These are phyloP conservation scores for Fusarium acutatum DNA, from an alignment of 2,329 filamentous ascomycete species.

Conservation along the genomic window DNA sequence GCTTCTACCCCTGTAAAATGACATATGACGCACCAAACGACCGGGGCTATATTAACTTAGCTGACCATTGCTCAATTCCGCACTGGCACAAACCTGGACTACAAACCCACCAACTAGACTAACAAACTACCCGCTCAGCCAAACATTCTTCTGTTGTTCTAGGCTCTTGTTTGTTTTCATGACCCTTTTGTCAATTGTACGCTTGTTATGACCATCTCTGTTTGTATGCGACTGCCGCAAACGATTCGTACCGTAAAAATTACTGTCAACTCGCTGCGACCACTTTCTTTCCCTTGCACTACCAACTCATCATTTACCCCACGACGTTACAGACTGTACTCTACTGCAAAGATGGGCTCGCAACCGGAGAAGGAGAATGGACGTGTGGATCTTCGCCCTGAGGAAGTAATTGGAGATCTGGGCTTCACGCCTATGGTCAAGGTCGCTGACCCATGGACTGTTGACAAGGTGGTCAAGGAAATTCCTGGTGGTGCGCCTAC, in stretches of 20 bases:
- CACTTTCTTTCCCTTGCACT: neutral
- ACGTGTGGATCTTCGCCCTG: slow-evolving; percentile 26
- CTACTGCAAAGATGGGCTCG: slow-evolving; percentile 41
- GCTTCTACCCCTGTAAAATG: slow-evolving; percentile 12
- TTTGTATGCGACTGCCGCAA: neutral
- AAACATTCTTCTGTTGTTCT: slow-evolving; percentile 2
- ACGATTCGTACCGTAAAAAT: neutral
- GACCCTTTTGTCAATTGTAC: neutral
- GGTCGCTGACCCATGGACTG: slow-evolving; percentile 61
- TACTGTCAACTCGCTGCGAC: neutral
- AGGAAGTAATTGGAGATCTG: slow-evolving; percentile 38
- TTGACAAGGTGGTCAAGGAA: slow-evolving; percentile 70
- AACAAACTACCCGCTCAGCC: neutral
- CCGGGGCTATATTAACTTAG: neutral
- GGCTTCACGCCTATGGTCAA: slow-evolving; percentile 50
- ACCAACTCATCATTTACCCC: slow-evolving; percentile 16
- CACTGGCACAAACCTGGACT: slow-evolving; percentile 7
- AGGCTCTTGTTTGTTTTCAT: neutral
- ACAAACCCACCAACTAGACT: slow-evolving; percentile 1
- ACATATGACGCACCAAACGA: slow-evolving; percentile 11
- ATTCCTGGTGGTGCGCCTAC: slow-evolving; percentile 64
- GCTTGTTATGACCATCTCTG: slow-evolving; percentile 11
- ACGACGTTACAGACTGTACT: slow-evolving; percentile 3
- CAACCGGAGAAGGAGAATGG: slow-evolving; percentile 35
- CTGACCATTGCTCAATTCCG: slow-evolving; percentile 18